Conservation (phyloP, 2,329 filamentous ascomycete species). For the Lecanicillium sp. region DNA sequence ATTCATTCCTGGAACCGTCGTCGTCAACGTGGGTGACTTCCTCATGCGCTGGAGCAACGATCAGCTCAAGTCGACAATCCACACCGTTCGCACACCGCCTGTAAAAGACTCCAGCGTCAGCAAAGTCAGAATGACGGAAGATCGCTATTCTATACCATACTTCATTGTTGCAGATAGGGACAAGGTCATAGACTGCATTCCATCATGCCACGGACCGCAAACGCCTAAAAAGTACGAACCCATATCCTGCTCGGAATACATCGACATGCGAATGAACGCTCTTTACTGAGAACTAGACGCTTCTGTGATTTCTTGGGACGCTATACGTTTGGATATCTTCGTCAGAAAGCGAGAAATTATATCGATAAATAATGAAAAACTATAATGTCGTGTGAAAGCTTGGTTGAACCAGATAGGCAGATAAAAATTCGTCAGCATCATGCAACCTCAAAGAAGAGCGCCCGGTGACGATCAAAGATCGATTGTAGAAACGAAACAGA, state of each 20-base stretch:
- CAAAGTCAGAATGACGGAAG: constrained; percentile 31
- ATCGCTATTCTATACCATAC: constrained; percentile 52
- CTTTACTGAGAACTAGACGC: constrained; percentile 12
- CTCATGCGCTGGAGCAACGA: constrained; percentile 31
- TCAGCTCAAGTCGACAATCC: constrained; percentile 23
- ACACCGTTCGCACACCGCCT: constrained; percentile 33
- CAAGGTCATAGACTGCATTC: constrained; percentile 42
- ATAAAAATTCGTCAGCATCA: no score
- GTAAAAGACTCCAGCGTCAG: constrained; percentile 7
- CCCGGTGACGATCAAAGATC: no score
- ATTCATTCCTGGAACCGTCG: constrained; percentile 22
- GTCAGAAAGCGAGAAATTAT: no score
- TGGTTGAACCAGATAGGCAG: no score
- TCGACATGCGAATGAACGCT: constrained; percentile 18
- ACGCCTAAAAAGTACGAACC: constrained; percentile 42
- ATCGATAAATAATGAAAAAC: no score
- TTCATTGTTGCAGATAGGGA: constrained; percentile 44
- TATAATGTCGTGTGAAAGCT: no score
- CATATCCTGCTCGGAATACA: constrained; percentile 19
- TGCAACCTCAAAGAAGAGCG: no score
- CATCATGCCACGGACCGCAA: constrained; percentile 31
- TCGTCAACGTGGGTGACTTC: constrained; percentile 31
- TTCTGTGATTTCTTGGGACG: no score
- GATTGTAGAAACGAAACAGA: no score
- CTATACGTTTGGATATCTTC: no score